Base-by-base conservation (phyloP, 2,329 filamentous ascomycete species). In the Colletotrichum scovillei region DNA sequence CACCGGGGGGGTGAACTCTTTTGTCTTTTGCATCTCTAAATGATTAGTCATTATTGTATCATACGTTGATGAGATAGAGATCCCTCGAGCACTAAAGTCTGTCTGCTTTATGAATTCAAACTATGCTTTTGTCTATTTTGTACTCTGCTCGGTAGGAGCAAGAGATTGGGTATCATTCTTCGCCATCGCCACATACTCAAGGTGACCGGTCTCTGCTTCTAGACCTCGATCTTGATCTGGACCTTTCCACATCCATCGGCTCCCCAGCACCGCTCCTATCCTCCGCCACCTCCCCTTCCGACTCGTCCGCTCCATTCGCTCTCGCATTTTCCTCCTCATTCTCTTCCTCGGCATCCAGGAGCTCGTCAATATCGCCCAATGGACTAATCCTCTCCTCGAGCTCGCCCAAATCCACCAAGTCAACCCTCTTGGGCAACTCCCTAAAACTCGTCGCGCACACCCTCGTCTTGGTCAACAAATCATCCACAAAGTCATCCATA, bases 401-500 rank as follows among this genome's bases (percentile, higher is more conserved):
- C 78, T 95, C 83, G 76, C 97, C 97, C 81, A 97, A 80, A 81
- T 99, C 97, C 84, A 99, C 97, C 76, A 99, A 81, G 64, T 94
- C 89, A 76, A 93, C 91, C 77, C 97, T 88, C 73, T 91, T 91
- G 4, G 95, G 94, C 88, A 99, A 89, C 85, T 98, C 97, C 92
- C 95, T 97, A 77, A 99, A 81, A 79, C 92, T 97, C 3, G 97
- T 98, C 49, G 92, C 96, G 80, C 96, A 98, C 0, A 98, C 92
- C 65, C 97, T 89, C 70, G 97, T 94, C 83, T 97, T 97, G 0
- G 90, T 93, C 75, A 99, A 86, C 76, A 99, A 84, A 74, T 98
- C 95, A 81, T 99, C 97, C 68, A 98, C 91, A 81, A 99, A 98
- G 78, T 96, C 92, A 82, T 99, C 97, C 83, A 99, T 87, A 79